Percentiles rank a stretch among this genome's conserved stretches.
Evolutionary conservation across 345 rosid genomes (phyloP).

Genomic region (Kernera saxatilis): DNA sequence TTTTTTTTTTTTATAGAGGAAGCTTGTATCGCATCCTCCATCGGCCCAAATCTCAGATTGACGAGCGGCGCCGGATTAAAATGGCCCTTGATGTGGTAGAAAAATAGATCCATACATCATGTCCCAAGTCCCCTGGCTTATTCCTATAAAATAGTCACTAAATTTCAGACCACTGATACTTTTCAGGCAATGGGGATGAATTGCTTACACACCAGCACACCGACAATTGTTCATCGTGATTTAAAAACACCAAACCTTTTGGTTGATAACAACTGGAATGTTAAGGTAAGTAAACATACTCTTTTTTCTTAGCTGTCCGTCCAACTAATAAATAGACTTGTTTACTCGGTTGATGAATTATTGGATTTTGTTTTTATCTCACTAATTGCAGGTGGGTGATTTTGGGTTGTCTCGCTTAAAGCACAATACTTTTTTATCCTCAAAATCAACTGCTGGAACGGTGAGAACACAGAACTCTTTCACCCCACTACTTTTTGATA

Average conservation of each 20-base stretch:
- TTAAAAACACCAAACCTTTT: slow-evolving; percentile 96
- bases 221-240: slow-evolving; percentile 98
- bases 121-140: neutral
- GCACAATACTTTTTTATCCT: slow-evolving; percentile 92
- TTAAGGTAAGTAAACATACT: slow-evolving; percentile 53
- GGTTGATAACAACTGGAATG: slow-evolving; percentile 98
- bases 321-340: neutral
- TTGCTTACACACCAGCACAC: slow-evolving; percentile 90
- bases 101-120: slow-evolving; percentile 8
- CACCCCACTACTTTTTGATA: neutral
- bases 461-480: slow-evolving; percentile 37
- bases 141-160: neutral
- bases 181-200: slow-evolving; percentile 98
- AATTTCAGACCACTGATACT: slow-evolving; percentile 3
- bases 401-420: slow-evolving; percentile 98
- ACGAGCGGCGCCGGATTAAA: slow-evolving; percentile 88
- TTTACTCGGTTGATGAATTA: neutral
- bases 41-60: slow-evolving; percentile 88
- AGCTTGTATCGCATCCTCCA: slow-evolving; percentile 91
- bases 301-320: neutral
- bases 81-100: slow-evolving; percentile 99
- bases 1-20: slow-evolving; percentile 49
- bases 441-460: slow-evolving; percentile 99
- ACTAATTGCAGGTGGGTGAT: slow-evolving; percentile 71
- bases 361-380: neutral